Base-by-base conservation (phyloP, 2,329 filamentous ascomycete genomes). In the Allantophomopsis cytisporea region DNA sequence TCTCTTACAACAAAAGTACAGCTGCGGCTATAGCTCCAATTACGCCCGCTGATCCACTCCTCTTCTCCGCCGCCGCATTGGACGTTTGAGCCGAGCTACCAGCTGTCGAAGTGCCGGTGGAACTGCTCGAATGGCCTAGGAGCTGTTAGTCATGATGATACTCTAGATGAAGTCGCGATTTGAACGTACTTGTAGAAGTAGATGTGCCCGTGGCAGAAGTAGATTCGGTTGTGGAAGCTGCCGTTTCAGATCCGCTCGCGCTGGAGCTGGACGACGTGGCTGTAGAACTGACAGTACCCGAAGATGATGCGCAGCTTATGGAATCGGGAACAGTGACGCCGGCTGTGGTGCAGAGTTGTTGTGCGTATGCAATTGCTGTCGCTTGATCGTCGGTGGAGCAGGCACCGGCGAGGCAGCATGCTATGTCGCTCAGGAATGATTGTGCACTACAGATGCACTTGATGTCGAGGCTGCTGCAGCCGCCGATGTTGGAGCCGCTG, bases 391-490 rank as follows among this genome's bases (percentile, higher is more conserved):
- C 48, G 0, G 47, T 17, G 23, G 49, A 46, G 52, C 71, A 74
- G n/a, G 53, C 51, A 2, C 48, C 47, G 14, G 57, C 51, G 15
- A 75, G 55, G 47, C 71, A 75, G 54, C 68, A 71, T 34, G 64
- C 54, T 43, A 73, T 67, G 39, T 51, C 50, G 36, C 43, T 49
- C 40, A 75, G 50, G 59, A 73, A 74, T 14, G 53, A 49, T 10
- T 51, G 44, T 43, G 57, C 55, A 6, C 49, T 50, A 50, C 71
- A 74, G 45, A 73, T 69, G 47, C 71, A 74, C 30, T 52, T 47
- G 42, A 64, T 54, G 41, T 71, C 60, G 15, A 65, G 40, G 23
- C 52, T 50, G 5, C 35, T 31, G 43, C 61, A 64, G 45, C 63
- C 63, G 7, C 54, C 58, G 11, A 60, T 54, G 14, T 54, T 54